Evolutionary conservation across 2,329 filamentous ascomycete species (phyloP), one percentile per base, ranked within the genome.

Genomic region (Exophiala sideris): DNA sequence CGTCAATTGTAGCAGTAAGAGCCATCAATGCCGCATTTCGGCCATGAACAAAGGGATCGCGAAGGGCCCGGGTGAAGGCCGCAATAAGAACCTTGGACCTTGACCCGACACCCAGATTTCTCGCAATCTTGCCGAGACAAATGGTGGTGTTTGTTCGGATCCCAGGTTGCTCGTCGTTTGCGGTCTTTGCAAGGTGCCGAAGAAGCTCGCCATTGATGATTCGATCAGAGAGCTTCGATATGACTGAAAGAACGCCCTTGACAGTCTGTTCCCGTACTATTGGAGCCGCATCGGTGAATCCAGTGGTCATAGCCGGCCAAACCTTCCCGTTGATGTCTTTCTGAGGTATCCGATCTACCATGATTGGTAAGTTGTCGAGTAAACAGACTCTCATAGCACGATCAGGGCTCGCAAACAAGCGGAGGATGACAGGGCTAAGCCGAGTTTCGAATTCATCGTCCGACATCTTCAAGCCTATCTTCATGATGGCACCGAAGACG

Each of bases 101-200:
- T 3, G 88, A 89, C 61, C 74, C 76, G 1, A 81, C 77, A 1
- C 90, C 89, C 1, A 99, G 77, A 64, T 95, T 88, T 64, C 90
- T 91, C 11, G 94, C 91, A 63, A 99, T 96, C 67, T 96, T 97
- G 18, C 94, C 94, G 0, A 99, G 75, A 68, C 92, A 97, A 52
- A 99, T 99, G 1, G 94, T 99, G 0, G 94, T 99, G 69, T 99
- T 99, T 7, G 94, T 99, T 58, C 94, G 84, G 61, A 99, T 99
- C 0, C 94, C 94, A 1, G 94, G 91, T 66, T 99, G 92, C 65
- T 97, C 94, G 59, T 99, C 94, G 64, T 97, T 99, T 42, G 94
- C 91, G 1, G 92, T 96, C 70, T 95, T 96, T 40, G 94, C 94
- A 24, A 99, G 79, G 66, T 95, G 87, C 64, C 88, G 88, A 18